Conservation (phyloP, 1,139 yeast species). For the Pneumocystis sp. region DNA sequence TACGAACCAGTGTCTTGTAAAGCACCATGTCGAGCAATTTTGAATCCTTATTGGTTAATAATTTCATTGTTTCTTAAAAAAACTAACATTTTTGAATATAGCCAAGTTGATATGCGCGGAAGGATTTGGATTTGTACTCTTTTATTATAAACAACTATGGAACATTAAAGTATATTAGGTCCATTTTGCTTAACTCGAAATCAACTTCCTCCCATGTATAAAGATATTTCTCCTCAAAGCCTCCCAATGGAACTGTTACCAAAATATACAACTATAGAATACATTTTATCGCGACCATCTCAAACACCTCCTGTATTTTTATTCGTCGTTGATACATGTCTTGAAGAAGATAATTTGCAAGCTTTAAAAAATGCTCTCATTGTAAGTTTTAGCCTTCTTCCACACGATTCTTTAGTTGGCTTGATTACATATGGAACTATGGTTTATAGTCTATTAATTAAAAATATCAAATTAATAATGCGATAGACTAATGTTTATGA, state of each 20-base stretch:
- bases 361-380: conserved; percentile 79
- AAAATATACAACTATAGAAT: conserved; percentile 74
- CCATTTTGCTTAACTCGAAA: conserved; percentile 73
- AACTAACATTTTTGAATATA: conserved; percentile 23
- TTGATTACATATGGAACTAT: conserved; percentile 87
- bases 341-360: conserved; percentile 80
- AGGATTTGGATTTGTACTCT: conserved; percentile 64
- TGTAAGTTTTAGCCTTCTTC: conserved; percentile 66
- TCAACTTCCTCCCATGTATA: conserved; percentile 80
- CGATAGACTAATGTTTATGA: conserved; percentile 79
- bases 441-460: conserved; percentile 4
- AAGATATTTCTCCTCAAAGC: conserved; percentile 66
- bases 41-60: conserved; percentile 56
- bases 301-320: conserved; percentile 85
- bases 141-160: conserved; percentile 13
- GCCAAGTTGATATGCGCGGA: conserved; percentile 60
- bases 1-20: conserved; percentile 87
- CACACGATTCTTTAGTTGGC: conserved; percentile 87
- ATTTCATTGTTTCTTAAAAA: neutral
- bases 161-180: conserved; percentile 11
- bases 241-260: conserved; percentile 78
- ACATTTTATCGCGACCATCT: conserved; percentile 75
- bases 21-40: conserved; percentile 65
- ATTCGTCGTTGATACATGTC: conserved; percentile 84
- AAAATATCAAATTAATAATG: neutral